These are phyloP conservation scores for Schwanniomyces polymorphus DNA, from an alignment of 805 yeast species.

Conservation along the genomic window DNA sequence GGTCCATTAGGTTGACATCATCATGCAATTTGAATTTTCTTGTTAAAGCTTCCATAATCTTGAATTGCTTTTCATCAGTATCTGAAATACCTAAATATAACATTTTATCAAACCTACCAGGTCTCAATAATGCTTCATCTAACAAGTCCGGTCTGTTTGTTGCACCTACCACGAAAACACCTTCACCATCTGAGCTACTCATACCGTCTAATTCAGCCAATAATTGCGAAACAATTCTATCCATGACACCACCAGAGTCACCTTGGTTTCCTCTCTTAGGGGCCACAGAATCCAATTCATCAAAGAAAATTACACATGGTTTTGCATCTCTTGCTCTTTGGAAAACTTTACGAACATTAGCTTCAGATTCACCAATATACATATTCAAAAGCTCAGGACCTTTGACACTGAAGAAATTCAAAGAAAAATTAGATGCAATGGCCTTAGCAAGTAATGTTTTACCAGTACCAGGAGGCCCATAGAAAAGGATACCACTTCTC, in stretches of 20 bases:
- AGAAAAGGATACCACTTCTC: slow-evolving; percentile 89
- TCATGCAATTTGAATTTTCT: slow-evolving; percentile 69
- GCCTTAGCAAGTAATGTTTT: slow-evolving; percentile 95
- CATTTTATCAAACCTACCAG: slow-evolving; percentile 95
- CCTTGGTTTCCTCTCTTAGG: slow-evolving; percentile 99
- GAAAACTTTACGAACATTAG: slow-evolving; percentile 92
- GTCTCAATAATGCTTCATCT: slow-evolving; percentile 91
- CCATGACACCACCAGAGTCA: slow-evolving; percentile 99
- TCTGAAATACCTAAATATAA: slow-evolving; percentile 91
- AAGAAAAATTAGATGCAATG: slow-evolving; percentile 90
- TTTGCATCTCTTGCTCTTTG: slow-evolving; percentile 94
- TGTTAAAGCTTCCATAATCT: slow-evolving; percentile 84
- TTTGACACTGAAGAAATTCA: slow-evolving; percentile 93
- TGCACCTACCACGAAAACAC: slow-evolving; percentile 98
- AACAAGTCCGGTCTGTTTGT: slow-evolving; percentile 94
- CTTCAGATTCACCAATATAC: slow-evolving; percentile 99
- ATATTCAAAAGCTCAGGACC: slow-evolving; percentile 96
- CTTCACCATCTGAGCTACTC: slow-evolving; percentile 72
- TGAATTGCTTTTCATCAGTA: slow-evolving; percentile 83
- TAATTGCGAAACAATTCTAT: slow-evolving; percentile 92
- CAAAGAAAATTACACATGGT: slow-evolving; percentile 97
- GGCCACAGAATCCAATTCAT: slow-evolving; percentile 96
- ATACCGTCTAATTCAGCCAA: slow-evolving; percentile 95
- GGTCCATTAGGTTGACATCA: slow-evolving; percentile 53
- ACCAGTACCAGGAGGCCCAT: slow-evolving; percentile 99